A percentile compares a stretch with the other conserved stretches of the same genome.
Evolutionary conservation across 108 stramenopile species (phyloP).

Genomic region (Asterionellopsis glacialis): DNA sequence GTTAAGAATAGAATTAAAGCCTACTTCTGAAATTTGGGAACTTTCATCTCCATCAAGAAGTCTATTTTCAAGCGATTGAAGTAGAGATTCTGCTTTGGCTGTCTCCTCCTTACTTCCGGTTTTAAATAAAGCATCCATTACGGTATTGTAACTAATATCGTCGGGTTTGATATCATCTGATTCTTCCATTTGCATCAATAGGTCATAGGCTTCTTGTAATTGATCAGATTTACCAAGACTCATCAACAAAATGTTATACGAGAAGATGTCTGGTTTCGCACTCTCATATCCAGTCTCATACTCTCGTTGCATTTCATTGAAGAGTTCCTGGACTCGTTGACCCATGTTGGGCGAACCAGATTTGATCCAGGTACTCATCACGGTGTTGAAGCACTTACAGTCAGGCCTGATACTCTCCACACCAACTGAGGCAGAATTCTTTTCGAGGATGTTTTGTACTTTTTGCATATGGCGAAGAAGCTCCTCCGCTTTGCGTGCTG

Average conservation of each 20-base stretch:
- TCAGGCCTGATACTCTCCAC: no score
- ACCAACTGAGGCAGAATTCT: no score
- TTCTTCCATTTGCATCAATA: conserved; percentile 30
- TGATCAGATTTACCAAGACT: neutral
- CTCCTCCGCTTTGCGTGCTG: conserved; percentile 4
- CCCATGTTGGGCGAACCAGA: neutral
- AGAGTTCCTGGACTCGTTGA: neutral
- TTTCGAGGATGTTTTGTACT: neutral
- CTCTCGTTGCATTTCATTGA: conserved; percentile 1
- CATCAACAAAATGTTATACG: neutral
- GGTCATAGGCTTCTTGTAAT: conserved; percentile 9
- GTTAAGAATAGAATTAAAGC: conserved; percentile 4
- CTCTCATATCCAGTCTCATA: neutral
- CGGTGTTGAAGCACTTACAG: conserved; percentile 47
- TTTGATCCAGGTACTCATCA: conserved; percentile 27
- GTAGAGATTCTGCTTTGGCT: neutral
- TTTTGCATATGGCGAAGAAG: conserved; percentile 7
- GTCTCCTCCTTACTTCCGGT: neutral
- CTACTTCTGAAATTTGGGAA: neutral
- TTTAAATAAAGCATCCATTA: conserved; percentile 19
- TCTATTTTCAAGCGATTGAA: neutral
- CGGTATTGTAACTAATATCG: conserved; percentile 28
- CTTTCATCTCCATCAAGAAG: neutral
- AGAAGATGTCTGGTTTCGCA: conserved; percentile 1
- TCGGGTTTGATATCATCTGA: conserved; percentile 32